These are phyloP conservation scores for Xerophyta viscosa DNA, from an alignment of 106 monocot genomes.

Conservation along the genomic window DNA sequence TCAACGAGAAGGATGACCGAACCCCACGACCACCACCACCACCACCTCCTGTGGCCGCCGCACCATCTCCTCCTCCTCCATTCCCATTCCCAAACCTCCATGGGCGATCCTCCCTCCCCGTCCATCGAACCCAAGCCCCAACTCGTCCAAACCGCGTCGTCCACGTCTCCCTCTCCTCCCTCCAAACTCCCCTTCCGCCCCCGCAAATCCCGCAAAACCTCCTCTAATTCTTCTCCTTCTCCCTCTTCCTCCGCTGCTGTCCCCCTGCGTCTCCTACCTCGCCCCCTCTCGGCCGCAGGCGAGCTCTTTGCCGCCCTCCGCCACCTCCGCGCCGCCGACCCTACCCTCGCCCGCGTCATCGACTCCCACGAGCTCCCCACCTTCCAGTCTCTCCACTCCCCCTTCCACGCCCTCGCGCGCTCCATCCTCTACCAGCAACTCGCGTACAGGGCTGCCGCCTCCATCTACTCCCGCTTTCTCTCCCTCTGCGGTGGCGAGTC, in stretches of 20 bases:
- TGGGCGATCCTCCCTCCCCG: background rate
- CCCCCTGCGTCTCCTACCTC: constrained; percentile 10
- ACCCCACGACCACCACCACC: no score
- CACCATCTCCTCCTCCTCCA: constrained; percentile 3
- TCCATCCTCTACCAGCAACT: constrained; percentile 85
- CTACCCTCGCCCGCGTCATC: constrained; percentile 39
- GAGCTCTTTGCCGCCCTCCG: constrained; percentile 53
- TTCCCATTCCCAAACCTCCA: no score
- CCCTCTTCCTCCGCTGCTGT: background rate
- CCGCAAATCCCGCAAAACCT: constrained; percentile 26
- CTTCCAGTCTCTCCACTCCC: constrained; percentile 41
- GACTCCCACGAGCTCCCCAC: constrained; percentile 35
- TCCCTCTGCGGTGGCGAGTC: constrained; percentile 57
- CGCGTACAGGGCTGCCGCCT: constrained; percentile 71
- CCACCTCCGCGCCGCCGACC: constrained; percentile 52
- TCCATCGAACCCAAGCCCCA: background rate
- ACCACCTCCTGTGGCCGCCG: background rate
- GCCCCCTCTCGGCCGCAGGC: constrained; percentile 52
- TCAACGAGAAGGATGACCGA: no score
- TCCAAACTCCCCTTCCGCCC: constrained; percentile 19
- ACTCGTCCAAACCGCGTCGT: background rate
- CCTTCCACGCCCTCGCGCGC: constrained; percentile 72
- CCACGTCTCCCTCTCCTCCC: background rate
- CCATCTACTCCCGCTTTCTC: constrained; percentile 74
- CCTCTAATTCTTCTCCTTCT: constrained; percentile 1